These are phyloP conservation scores for Ophiostoma piceae DNA, from an alignment of 2,329 filamentous ascomycete genomes.

Conservation along the genomic window DNA sequence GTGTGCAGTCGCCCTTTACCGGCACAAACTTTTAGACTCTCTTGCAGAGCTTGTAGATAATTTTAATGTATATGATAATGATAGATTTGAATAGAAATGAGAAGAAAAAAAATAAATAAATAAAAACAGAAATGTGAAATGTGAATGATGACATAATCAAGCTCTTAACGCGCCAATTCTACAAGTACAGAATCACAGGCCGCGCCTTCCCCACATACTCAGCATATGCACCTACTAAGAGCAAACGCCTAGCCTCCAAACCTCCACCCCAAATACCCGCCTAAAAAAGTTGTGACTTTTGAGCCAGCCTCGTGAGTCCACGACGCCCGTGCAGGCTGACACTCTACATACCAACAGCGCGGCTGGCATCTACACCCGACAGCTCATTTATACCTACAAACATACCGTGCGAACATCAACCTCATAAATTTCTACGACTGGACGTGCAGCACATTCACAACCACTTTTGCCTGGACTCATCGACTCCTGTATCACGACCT, in stretches of 20 bases:
- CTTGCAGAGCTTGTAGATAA: too few species aligned
- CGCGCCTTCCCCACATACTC: conserved; percentile 5
- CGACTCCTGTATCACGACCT: too few species aligned
- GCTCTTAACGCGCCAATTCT: background rate
- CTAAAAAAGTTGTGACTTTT: background rate
- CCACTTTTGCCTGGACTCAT: too few species aligned
- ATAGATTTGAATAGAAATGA: background rate
- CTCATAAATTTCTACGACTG: too few species aligned
- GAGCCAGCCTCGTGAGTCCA: background rate
- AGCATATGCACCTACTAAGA: background rate
- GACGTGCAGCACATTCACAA: too few species aligned
- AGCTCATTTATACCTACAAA: background rate
- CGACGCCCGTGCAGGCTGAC: background rate
- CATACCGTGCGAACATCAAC: too few species aligned
- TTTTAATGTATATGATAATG: background rate
- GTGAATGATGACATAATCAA: background rate
- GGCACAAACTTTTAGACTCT: conserved; percentile 34
- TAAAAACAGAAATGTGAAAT: too few species aligned
- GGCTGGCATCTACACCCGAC: background rate
- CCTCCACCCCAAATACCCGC: background rate
- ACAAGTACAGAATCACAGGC: background rate
- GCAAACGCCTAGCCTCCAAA: conserved; percentile 8
- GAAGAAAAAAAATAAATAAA: background rate
- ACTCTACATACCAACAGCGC: too few species aligned
- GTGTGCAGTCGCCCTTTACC: conserved; percentile 37